phyloP scores from a whole-genome alignment of 176 grass and related monocot genomes.

The Zoysia japonica region DNA sequence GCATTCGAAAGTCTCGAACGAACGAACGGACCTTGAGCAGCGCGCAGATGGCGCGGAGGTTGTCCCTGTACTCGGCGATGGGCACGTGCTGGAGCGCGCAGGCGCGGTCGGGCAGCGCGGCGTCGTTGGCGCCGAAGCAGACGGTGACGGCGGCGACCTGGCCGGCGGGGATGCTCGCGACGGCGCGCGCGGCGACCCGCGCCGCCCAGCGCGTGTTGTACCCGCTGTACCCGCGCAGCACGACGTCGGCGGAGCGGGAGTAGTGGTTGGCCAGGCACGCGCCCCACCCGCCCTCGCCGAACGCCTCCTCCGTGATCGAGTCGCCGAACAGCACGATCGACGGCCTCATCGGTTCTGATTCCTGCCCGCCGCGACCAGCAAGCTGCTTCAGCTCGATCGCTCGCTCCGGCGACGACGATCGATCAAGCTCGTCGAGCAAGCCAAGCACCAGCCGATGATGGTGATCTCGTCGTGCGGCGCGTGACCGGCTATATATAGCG shows the following conservation, averaged over 20 bases:
- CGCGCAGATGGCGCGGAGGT: slow-evolving; percentile 62
- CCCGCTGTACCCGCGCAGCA: slow-evolving; percentile 77
- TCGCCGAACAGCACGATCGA: slow-evolving; percentile 70
- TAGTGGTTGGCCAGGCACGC: slow-evolving; percentile 60
- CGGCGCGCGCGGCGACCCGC: slow-evolving; percentile 26
- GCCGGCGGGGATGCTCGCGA: slow-evolving; percentile 13
- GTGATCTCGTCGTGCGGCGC: neutral
- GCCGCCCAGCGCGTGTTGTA: slow-evolving; percentile 72
- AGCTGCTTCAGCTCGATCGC: no score
- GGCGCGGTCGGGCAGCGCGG: slow-evolving; percentile 51
- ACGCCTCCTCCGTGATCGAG: slow-evolving; percentile 74
- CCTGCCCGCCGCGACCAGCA: no score
- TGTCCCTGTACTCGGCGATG: slow-evolving; percentile 49
- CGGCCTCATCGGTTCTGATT: slow-evolving; percentile 37
- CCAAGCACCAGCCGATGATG: no score
- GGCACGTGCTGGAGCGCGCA: slow-evolving; percentile 59
- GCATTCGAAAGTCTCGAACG: no score
- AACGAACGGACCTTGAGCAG: slow-evolving; percentile 41
- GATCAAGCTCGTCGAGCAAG: no score
- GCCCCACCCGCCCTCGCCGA: slow-evolving; percentile 70
- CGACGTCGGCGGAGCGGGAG: slow-evolving; percentile 62
- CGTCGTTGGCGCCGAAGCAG: slow-evolving; percentile 77
- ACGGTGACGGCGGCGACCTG: slow-evolving; percentile 45
- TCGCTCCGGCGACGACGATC: no score
- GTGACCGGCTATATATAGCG: neutral